Conservation (phyloP, 2,329 filamentous ascomycete genomes). For the Orbilia oligospora region DNA sequence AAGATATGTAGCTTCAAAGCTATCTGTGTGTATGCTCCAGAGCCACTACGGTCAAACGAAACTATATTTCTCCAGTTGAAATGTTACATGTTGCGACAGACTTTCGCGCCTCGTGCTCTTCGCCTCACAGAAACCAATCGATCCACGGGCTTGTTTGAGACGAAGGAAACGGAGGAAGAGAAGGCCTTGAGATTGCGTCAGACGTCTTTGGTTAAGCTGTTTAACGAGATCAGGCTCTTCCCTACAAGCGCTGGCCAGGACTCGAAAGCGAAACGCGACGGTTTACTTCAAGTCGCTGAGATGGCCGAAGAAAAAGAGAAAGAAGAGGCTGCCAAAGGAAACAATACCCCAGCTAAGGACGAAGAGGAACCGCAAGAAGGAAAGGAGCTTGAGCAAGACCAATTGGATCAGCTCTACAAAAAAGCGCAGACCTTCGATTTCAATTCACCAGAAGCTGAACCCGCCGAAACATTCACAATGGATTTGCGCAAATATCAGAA, state of each 20-base stretch:
- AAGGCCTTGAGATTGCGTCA: slow-evolving; percentile 86
- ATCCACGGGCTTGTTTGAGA: slow-evolving; percentile 81
- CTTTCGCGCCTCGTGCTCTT: slow-evolving; percentile 78
- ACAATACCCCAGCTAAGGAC: slow-evolving; percentile 66
- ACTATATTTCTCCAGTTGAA: slow-evolving; percentile 91
- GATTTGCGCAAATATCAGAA: slow-evolving; percentile 92
- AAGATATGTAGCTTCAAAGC: slow-evolving; percentile 89
- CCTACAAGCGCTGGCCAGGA: slow-evolving; percentile 79
- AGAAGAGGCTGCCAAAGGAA: slow-evolving; percentile 65
- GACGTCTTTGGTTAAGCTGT: slow-evolving; percentile 86
- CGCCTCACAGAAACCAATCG: slow-evolving; percentile 78
- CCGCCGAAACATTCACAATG: slow-evolving; percentile 85
- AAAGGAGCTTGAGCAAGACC: slow-evolving; percentile 92
- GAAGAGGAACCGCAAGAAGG: slow-evolving; percentile 83
- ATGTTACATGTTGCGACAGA: slow-evolving; percentile 80
- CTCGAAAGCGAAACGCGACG: slow-evolving; percentile 82
- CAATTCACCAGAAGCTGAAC: slow-evolving; percentile 86
- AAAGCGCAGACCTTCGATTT: slow-evolving; percentile 99
- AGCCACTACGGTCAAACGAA: slow-evolving; percentile 87
- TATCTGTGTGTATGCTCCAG: slow-evolving; percentile 88
- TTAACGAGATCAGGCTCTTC: slow-evolving; percentile 87
- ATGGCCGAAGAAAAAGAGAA: slow-evolving; percentile 82
- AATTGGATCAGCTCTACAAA: slow-evolving; percentile 91
- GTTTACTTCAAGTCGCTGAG: slow-evolving; percentile 82
- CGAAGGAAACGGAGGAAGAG: slow-evolving; percentile 87